phyloP scores from a whole-genome alignment of 495 filamentous ascomycete genomes.

The Sabuloglossum arenarium region DNA sequence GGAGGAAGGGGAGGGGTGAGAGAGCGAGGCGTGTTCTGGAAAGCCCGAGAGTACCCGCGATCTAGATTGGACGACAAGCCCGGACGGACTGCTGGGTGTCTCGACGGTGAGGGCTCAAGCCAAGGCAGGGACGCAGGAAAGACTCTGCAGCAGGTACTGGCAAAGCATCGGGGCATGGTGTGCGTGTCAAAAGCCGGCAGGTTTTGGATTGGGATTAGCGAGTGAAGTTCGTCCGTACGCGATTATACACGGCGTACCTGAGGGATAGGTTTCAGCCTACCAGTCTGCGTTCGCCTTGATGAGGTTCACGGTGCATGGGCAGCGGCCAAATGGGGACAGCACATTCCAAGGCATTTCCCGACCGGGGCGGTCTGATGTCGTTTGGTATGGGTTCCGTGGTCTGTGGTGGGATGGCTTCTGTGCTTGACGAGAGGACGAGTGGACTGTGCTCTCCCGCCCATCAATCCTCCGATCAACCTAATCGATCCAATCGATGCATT shows the following conservation, averaged over 20 bases:
- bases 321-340: neutral
- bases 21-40: neutral
- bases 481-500: neutral
- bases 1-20: neutral
- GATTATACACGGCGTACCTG: neutral
- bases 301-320: too few relatives aligned
- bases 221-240: conserved; percentile 1
- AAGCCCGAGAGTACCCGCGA: neutral
- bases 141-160: neutral
- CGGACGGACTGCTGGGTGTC: neutral
- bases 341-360: neutral
- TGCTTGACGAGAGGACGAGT: too few relatives aligned
- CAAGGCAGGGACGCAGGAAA: neutral
- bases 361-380: neutral
- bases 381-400: too few relatives aligned
- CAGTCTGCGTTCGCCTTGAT: neutral
- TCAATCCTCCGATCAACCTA: neutral
- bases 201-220: neutral
- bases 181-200: neutral
- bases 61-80: neutral
- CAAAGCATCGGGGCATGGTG: neutral
- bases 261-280: neutral
- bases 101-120: too few relatives aligned
- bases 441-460: neutral
- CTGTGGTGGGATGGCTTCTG: too few relatives aligned